Base-by-base conservation (phyloP, 768 basidiomycete species). In the Suillus alpinus region DNA sequence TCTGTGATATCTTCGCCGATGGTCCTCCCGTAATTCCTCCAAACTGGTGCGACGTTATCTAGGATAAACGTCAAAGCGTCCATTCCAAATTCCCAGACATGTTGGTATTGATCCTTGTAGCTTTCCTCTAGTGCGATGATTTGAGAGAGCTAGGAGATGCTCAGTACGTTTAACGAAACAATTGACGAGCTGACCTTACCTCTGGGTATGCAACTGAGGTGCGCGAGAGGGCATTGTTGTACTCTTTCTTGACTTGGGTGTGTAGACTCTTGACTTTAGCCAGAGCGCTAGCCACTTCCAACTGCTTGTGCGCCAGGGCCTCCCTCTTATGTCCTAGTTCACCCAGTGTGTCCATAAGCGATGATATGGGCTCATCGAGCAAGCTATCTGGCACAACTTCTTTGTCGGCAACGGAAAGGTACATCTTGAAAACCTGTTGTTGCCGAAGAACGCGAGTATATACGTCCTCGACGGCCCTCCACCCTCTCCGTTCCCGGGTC, bases 191-290 rank as follows among this genome's bases (percentile, higher is more conserved):
- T 57, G 3, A 69, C 75, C 5, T 58, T 70, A 90, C 90, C 80
- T 92, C 87, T 20, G 91, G 89, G 75, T 92, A 92, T 23, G 88
- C 81, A 26, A 84, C 80, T n/a, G 89, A 89, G 3, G 87, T 89
- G 65, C 87, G 81, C 18, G 85, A 81, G 20, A 87, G 67, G 0
- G 89, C 82, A 23, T 78, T 74, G 67, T 90, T 88, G 67, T 89
- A 92, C 57, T 82, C 82, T 18, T 75, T 71, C 75, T 92, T 91
- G 63, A 87, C 86, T 14, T 67, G 65, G 0, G 70, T 71, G 65
- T 91, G 89, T 9, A 81, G 66, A 12, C 73, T 71, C 67, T 86
- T 86, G 10, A 91, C 86, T 52, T 76, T 72, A 34, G 71, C 75
- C 49, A 92, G 71, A 37, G 79, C 72, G 18, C 77, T 77, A 10